Percentiles rank a stretch among this genome's conserved stretches.
These are phyloP conservation scores for Asclepias syriaca DNA, from an alignment of 257 asterid genomes.

Conservation along the genomic window DNA sequence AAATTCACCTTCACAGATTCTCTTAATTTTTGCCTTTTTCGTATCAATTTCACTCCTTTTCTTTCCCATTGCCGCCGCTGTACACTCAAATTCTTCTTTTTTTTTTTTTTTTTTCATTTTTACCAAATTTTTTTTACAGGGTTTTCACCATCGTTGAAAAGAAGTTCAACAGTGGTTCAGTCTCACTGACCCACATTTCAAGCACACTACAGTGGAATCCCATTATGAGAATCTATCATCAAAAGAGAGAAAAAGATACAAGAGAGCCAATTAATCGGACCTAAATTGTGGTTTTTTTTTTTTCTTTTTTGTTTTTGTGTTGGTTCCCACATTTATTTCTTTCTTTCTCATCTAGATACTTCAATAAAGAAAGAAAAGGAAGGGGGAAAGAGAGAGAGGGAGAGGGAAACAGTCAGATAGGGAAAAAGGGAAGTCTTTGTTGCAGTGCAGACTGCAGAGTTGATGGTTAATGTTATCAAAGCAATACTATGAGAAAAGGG, in stretches of 20 bases:
- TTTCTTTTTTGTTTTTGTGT: not conserved
- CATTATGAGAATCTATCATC: slow-evolving; percentile 15
- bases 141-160: not conserved
- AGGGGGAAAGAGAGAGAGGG: not conserved
- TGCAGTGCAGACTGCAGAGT: not conserved
- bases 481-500: slow-evolving; percentile 13
- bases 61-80: not conserved
- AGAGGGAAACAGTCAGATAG: not conserved
- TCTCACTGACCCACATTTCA: slow-evolving; percentile 18
- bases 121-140: not conserved
- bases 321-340: not conserved
- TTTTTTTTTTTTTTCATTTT: not conserved
- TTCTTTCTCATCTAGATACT: not conserved
- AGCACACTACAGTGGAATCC: slow-evolving; percentile 11
- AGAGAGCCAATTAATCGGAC: not conserved
- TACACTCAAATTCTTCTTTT: not conserved
- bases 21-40: not conserved
- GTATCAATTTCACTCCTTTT: not conserved
- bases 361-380: not conserved
- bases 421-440: not conserved
- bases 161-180: not conserved
- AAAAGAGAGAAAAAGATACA: not conserved
- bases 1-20: not conserved
- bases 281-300: not conserved
- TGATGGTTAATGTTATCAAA: not conserved